Conservation (phyloP, 106 monocot species). For the Phalaenopsis aphrodite region DNA sequence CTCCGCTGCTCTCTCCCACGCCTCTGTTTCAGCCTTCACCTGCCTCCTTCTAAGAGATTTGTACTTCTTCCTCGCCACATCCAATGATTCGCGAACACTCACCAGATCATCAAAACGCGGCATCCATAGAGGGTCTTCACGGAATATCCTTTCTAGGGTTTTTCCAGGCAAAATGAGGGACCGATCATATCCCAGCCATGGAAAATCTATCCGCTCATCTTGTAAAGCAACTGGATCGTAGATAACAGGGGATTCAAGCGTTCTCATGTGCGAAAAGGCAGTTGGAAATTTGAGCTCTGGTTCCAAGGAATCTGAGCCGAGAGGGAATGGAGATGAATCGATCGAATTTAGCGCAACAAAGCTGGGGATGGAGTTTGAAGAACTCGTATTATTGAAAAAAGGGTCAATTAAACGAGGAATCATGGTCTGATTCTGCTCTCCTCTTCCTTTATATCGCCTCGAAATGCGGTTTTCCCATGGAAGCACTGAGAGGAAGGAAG, state of each 20-base stretch:
- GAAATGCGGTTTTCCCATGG: conserved; percentile 8
- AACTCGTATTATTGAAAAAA: conserved; percentile 2
- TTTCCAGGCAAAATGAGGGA: conserved; percentile 10
- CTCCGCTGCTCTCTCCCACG: conserved; percentile 78
- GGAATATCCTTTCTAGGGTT: conserved; percentile 20
- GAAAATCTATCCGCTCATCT: conserved; percentile 8
- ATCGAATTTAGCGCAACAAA: conserved; percentile 24
- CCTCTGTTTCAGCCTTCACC: conserved; percentile 79
- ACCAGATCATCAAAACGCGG: neutral
- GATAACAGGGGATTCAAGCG: conserved; percentile 27
- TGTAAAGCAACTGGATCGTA: conserved; percentile 11
- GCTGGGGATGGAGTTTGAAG: conserved; percentile 5
- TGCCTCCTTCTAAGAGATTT: conserved; percentile 58
- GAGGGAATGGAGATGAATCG: conserved; percentile 35
- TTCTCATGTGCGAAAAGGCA: conserved; percentile 28
- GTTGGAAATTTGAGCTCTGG: conserved; percentile 22
- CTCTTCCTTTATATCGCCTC: conserved; percentile 7
- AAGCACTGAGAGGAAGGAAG: conserved; percentile 21
- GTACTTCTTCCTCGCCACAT: conserved; percentile 29
- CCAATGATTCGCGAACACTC: neutral
- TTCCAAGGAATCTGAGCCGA: conserved; percentile 31
- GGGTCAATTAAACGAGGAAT: neutral
- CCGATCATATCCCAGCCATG: conserved; percentile 3
- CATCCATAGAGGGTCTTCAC: conserved; percentile 39
- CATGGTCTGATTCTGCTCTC: neutral